Base-by-base conservation (phyloP, 2,329 filamentous ascomycete genomes). In the Pestalotiopsis sp. region DNA sequence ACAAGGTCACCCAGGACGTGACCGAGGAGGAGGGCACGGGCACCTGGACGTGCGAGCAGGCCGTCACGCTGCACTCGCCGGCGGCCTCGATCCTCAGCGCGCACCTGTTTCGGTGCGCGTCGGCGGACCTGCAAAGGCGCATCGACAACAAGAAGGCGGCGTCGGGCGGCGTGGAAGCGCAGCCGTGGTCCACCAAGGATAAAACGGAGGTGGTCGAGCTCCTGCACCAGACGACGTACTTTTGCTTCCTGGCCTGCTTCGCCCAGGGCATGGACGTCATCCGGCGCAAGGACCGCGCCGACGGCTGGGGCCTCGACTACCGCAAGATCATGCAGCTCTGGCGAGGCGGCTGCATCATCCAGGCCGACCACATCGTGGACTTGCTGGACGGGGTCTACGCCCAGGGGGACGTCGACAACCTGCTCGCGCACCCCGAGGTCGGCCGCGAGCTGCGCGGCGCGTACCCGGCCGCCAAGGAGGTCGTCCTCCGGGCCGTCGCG, bases 1-100 rank as follows among this genome's bases (percentile, higher is more conserved):
- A 93, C 77, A 92, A 92, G 75, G 90, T 93, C 0, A 90, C 92
- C 0, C 90, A 93, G 77, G 90, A 92, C 72, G 86, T 88, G 23
- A 88, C 90, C 39, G 84, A 87, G 65, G 87, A 88, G 56, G 91
- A 93, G 76, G 90, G 91, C 0, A 93, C 91, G 0, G 88, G 90
- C 0, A 84, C 88, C 62, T 93, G 90, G 91, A 86, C 87, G 4
- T 86, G 90, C 70, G 86, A 85, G 72, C 87, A 93, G 75, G 87
- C 88, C 0, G 85, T 90, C 6, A 77, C 82, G 3, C 82, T 88
- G 3, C 91, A 93, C 73, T 83, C 92, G 3, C 86, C 91, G 0
- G 85, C 87, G 0, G 88, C 91, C 0, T 92, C 90, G 0, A 83
- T 93, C n/a, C 84, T 87, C 1, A 80, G 84, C 0, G 86, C 89